These are phyloP conservation scores for Solanum commersonii DNA, from an alignment of 257 asterid genomes.

Conservation along the genomic window DNA sequence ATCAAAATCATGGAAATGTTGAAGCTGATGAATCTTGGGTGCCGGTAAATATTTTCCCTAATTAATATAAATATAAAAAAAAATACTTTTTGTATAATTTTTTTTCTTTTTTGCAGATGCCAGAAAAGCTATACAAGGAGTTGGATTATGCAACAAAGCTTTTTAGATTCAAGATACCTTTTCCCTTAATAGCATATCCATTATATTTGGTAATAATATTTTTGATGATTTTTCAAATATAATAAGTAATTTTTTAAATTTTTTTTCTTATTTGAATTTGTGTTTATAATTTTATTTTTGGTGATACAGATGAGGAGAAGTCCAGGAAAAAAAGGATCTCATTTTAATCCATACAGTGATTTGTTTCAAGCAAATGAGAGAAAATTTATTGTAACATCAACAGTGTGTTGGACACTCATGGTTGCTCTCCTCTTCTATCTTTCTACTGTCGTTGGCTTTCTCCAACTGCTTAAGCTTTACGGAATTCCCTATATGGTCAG, in stretches of 20 bases:
- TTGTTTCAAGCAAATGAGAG: slow-evolving; percentile 62
- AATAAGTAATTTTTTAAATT: neutral
- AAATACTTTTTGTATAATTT: no score
- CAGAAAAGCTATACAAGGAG: slow-evolving; percentile 23
- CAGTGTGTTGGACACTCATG: slow-evolving; percentile 70
- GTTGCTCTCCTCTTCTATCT: slow-evolving; percentile 32
- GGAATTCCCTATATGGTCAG: slow-evolving; percentile 70
- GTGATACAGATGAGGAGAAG: slow-evolving; percentile 54
- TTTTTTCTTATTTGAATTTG: neutral
- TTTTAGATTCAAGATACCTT: slow-evolving; percentile 33
- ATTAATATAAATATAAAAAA: neutral
- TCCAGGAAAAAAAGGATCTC: slow-evolving; percentile 93
- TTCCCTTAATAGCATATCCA: slow-evolving; percentile 37
- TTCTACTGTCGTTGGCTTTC: slow-evolving; percentile 32
- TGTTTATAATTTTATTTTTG: no score
- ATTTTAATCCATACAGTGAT: slow-evolving; percentile 68
- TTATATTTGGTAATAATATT: slow-evolving; percentile 20
- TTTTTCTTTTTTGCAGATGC: slow-evolving; percentile 6
- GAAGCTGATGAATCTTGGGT: slow-evolving; percentile 44
- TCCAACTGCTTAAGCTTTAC: slow-evolving; percentile 45
- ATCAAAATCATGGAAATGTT: slow-evolving; percentile 40
- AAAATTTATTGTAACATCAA: slow-evolving; percentile 42
- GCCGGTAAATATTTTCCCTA: slow-evolving; percentile 20
- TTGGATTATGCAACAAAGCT: slow-evolving; percentile 22
- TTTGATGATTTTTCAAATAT: no score